Base-by-base conservation (phyloP, 192 early-diverging fungal genomes). In the Coemansia guatemalensis region DNA sequence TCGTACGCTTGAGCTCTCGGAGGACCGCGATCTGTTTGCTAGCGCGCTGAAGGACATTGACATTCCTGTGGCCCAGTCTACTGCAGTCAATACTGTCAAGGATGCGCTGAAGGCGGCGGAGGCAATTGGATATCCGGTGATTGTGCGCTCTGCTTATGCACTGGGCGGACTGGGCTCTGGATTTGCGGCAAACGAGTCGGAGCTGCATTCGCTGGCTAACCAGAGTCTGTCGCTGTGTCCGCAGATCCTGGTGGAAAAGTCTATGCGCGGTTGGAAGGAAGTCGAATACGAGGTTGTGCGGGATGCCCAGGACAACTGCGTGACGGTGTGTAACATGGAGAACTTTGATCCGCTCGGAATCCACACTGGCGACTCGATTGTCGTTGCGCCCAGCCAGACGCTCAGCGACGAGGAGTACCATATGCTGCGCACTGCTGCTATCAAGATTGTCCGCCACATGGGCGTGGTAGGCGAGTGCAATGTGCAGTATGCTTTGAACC, bases 251-350 rank as follows among this genome's bases (percentile, higher is more conserved):
- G 90, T 99, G 48, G 95, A 99, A 72, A 84, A 85, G 62, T 93
- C 90, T 12, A 96, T 99, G 94, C 95, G 95, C 74, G 97, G 97
- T 25, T 99, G 97, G 95, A 99, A 99, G 77, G 97, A 99, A 82
- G 87, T 99, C 53, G 97, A 99, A 82, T 99, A 99, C 74, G 96
- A 99, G 73, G 95, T 99, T 32, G 95, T 99, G 25, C 90, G 97
- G 64, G 97, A 99, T 78, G 88, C 92, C 52, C 86, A 88, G 53
- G 88, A 99, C 81, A 99, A 99, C 84, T 99, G 97, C 78, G 95
- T 99, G 58, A 97, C 97, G 25, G 95, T 99, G 41, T 99, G 97
- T 81, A 99, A 99, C 85, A 99, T 97, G 95, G 95, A 99, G 78
- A 99, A 99, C 89, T 97, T 99, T 85, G 97, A 99, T 66, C 97